These are phyloP conservation scores for Coleophoma cylindrospora DNA, from an alignment of 2,329 filamentous ascomycete species.

Conservation along the genomic window DNA sequence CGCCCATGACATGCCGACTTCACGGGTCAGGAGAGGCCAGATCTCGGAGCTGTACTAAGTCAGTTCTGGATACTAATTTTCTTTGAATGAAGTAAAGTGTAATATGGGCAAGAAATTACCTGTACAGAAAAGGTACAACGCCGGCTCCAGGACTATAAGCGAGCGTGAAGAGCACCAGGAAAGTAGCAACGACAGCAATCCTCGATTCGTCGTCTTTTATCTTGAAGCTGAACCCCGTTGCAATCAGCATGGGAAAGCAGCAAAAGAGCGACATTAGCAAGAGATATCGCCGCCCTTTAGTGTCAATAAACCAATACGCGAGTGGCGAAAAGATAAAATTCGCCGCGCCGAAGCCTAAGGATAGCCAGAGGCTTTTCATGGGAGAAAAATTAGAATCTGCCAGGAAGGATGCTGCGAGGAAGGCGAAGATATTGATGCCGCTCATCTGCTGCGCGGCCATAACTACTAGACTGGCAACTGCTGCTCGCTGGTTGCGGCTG, in stretches of 20 bases:
- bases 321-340: slow-evolving; percentile 61
- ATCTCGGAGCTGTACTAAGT: background rate
- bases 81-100: background rate
- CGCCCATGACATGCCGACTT: slow-evolving; percentile 3
- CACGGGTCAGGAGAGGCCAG: background rate
- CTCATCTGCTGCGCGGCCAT: slow-evolving; percentile 55
- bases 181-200: background rate
- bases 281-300: slow-evolving; percentile 54
- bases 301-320: slow-evolving; percentile 60
- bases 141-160: slow-evolving; percentile 1
- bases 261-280: slow-evolving; percentile 59
- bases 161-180: background rate
- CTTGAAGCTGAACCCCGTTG: slow-evolving; percentile 51
- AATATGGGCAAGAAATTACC: background rate
- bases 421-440: slow-evolving; percentile 32
- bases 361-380: slow-evolving; percentile 51
- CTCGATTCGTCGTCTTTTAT: slow-evolving; percentile 13
- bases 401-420: slow-evolving; percentile 42
- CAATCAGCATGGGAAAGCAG: slow-evolving; percentile 58
- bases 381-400: slow-evolving; percentile 32
- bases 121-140: background rate
- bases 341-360: slow-evolving; percentile 57
- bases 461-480: slow-evolving; percentile 67
- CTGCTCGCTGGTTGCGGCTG: slow-evolving; percentile 63
- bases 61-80: background rate